phyloP scores from a whole-genome alignment of 1,284 basidiomycete species.

The Cryptococcus deneoformans region DNA sequence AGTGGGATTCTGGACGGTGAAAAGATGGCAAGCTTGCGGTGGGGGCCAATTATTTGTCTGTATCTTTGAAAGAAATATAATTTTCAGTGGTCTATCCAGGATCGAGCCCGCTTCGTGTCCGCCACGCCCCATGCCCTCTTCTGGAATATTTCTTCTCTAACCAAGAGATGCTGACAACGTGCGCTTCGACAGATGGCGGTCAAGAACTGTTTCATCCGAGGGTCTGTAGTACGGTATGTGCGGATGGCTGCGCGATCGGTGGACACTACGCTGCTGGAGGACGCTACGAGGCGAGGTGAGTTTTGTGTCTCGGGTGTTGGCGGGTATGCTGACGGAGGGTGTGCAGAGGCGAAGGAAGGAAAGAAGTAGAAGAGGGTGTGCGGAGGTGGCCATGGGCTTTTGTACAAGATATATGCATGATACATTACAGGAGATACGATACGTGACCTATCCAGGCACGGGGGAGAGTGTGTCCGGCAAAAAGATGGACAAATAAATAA shows the following conservation, averaged over 20 bases:
- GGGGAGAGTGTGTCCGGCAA: too few species aligned
- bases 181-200: slow-evolving; percentile 76
- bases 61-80: not conserved
- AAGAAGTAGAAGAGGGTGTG: slow-evolving; percentile 24
- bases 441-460: too few species aligned
- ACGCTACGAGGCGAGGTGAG: slow-evolving; percentile 92
- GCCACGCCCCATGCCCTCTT: not conserved
- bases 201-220: slow-evolving; percentile 98
- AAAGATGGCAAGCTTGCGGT: too few species aligned
- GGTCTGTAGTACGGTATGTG: slow-evolving; percentile 97
- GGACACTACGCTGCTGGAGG: slow-evolving; percentile 94
- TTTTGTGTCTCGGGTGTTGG: slow-evolving; percentile 1
- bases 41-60: not conserved
- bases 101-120: not conserved
- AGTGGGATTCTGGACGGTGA: too few species aligned
- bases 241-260: slow-evolving; percentile 89
- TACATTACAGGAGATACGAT: slow-evolving; percentile 7
- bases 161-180: too few species aligned
- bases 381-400: not conserved
- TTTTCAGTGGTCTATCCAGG: not conserved
- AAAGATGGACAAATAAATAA: too few species aligned
- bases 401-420: slow-evolving; percentile 15
- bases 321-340: slow-evolving; percentile 3
- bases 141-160: too few species aligned
- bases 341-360: slow-evolving; percentile 37